Evolutionary conservation across 768 basidiomycete species (phyloP), one percentile per base, ranked within the genome.

Genomic region (Mycena latifolia): DNA sequence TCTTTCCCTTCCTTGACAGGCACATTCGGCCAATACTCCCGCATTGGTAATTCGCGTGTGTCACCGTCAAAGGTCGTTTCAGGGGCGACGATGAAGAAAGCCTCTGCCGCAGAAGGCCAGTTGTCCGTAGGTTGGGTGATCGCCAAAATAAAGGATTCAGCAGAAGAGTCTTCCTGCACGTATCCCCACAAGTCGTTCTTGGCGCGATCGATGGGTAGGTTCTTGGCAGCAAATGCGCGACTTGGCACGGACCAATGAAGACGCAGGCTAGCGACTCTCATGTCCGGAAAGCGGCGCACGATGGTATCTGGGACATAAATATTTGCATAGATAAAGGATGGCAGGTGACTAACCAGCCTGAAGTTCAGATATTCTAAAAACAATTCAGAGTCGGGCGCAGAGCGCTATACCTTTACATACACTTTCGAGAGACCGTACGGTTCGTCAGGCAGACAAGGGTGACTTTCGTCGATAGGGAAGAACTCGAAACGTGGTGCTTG

Each of bases 191-290:
- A 79, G 65, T 88, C 85, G 17, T 83, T 81, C 72, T 77, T 83
- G 20, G 76, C 72, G 11, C 73, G 69, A 3, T 64, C 67, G 22
- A n/a, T n/a, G n/a, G n/a, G n/a, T 27, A 71, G 61, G 20, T 66
- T 63, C n/a, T n/a, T 5, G 70, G 63, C 71, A 2, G 81, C 85
- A 12, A 54, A 33, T 14, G 74, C 58, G 25, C 79, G 81, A 20
- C 78, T 68, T 7, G 88, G 83, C 43, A 86, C 72, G 3, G 84
- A 86, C 82, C 81, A 85, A 68, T 87, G 82, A 22, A 88, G 77
- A 14, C 92, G 89, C n/a, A 93, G 79, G 67, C 90, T 92, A 17
- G 92, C 91, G 59, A 93, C 82, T 29, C 88, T 81, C 80, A 90
- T 83, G 12, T 67, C 74, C 1, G 86, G 85, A 73, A 86, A 89